These are phyloP conservation scores for Naematelia encephala DNA, from an alignment of 768 basidiomycete genomes.

Conservation along the genomic window DNA sequence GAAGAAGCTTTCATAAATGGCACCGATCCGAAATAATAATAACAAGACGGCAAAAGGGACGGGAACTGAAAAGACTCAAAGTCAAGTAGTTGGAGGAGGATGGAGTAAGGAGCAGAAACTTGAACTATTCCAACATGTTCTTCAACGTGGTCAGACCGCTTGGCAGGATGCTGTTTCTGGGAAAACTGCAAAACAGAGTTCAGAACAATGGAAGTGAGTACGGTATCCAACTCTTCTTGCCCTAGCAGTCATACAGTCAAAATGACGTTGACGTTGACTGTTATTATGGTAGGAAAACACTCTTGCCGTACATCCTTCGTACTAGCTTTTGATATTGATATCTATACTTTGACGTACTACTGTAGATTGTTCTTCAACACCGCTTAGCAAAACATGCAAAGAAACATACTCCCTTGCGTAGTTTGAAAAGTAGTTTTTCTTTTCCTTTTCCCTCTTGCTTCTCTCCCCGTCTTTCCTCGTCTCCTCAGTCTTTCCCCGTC, in stretches of 20 bases:
- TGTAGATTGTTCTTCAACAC: too few species aligned
- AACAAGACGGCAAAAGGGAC: too few species aligned
- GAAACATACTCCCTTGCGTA: too few species aligned
- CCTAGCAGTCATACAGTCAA: neutral
- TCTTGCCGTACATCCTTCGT: conserved; percentile 25
- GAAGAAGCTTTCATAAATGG: too few species aligned
- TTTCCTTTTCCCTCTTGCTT: neutral
- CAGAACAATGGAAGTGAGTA: conserved; percentile 32
- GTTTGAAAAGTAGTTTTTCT: neutral
- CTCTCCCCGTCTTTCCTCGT: neutral
- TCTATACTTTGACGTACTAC: neutral
- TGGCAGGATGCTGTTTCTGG: conserved; percentile 27
- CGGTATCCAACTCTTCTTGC: too few species aligned
- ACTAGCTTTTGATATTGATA: conserved; percentile 5
- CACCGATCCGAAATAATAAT: neutral
- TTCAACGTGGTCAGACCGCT: conserved; percentile 12
- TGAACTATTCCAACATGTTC: conserved; percentile 23
- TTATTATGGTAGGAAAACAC: conserved; percentile 11
- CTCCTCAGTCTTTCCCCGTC: too few species aligned
- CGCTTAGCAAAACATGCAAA: neutral
- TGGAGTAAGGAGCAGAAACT: conserved; percentile 16
- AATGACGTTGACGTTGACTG: neutral
- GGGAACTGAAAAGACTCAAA: too few species aligned
- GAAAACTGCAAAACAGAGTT: conserved; percentile 20
- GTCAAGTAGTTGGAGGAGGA: neutral